A percentile compares a stretch with the other conserved stretches of the same genome.
Evolutionary conservation across 208 protist species (phyloP).

Genomic region (Tritrichomonas foetus): DNA sequence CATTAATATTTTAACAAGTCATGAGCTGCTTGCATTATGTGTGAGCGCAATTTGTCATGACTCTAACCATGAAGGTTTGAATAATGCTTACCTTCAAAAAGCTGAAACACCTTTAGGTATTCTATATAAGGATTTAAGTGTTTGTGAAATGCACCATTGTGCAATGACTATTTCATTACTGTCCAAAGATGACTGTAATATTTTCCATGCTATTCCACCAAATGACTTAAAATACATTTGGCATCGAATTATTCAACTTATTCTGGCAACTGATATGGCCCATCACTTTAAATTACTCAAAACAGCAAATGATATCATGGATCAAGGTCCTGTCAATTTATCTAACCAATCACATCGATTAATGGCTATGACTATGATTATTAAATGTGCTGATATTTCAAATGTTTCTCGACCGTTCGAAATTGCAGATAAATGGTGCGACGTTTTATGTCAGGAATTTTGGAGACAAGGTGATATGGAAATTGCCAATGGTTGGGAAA

Average conservation of each 20-base stretch:
- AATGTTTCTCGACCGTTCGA: not conserved
- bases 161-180: slow-evolving; percentile 49
- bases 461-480: not conserved
- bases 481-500: not conserved
- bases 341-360: not conserved
- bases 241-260: slow-evolving; percentile 51
- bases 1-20: slow-evolving; percentile 55
- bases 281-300: slow-evolving; percentile 54
- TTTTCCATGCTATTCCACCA: slow-evolving; percentile 44
- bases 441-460: slow-evolving; percentile 11
- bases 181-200: slow-evolving; percentile 41
- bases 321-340: not conserved
- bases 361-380: not conserved
- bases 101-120: slow-evolving; percentile 74
- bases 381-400: slow-evolving; percentile 28
- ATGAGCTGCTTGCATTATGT: slow-evolving; percentile 73
- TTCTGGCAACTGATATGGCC: slow-evolving; percentile 61
- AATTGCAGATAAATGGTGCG: not conserved
- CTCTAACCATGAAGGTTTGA: slow-evolving; percentile 86
- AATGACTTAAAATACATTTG: slow-evolving; percentile 51
- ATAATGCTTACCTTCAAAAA: slow-evolving; percentile 85
- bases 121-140: slow-evolving; percentile 61
- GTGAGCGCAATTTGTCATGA: slow-evolving; percentile 85
- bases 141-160: slow-evolving; percentile 65
- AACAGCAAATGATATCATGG: not conserved